Evolutionary conservation across 164 flowering plant genomes (phyloP).

Genomic region (Nymphaea colorata): DNA sequence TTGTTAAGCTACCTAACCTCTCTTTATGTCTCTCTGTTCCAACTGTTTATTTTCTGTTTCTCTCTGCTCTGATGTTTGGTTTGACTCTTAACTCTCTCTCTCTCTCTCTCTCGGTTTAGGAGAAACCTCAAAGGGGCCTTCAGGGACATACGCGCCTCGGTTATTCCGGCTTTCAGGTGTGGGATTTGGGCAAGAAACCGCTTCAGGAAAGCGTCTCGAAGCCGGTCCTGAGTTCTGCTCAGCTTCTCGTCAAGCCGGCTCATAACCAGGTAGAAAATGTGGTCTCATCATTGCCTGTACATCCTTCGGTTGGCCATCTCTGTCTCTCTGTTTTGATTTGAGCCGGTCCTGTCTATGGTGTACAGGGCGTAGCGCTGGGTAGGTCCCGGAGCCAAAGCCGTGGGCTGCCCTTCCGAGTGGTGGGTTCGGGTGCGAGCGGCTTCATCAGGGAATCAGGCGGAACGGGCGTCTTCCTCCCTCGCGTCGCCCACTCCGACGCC

Average conservation of each 20-base stretch:
- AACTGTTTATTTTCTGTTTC: too few relatives aligned
- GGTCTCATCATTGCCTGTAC: too few relatives aligned
- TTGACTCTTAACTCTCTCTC: not conserved
- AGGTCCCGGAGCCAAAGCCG: not conserved
- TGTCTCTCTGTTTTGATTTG: not conserved
- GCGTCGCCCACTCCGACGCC: not conserved
- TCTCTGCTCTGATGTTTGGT: too few relatives aligned
- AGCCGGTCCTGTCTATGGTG: not conserved
- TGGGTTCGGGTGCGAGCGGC: not conserved
- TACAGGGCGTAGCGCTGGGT: not conserved
- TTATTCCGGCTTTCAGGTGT: not conserved
- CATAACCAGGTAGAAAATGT: not conserved
- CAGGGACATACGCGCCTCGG: not conserved
- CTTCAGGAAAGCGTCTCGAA: not conserved
- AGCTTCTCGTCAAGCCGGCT: not conserved
- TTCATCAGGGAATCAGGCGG: not conserved
- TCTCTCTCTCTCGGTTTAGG: not conserved
- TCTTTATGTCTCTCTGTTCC: too few relatives aligned
- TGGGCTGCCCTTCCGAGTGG: not conserved
- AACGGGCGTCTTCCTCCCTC: constrained; percentile 1
- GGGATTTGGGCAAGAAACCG: not conserved
- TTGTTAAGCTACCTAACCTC: too few relatives aligned
- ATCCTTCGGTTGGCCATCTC: not conserved
- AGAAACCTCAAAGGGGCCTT: not conserved
- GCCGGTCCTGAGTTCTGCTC: not conserved